Evolutionary conservation across 768 basidiomycete species (phyloP), one percentile per base, ranked within the genome.

Genomic region (Hebeloma cylindrosporum): DNA sequence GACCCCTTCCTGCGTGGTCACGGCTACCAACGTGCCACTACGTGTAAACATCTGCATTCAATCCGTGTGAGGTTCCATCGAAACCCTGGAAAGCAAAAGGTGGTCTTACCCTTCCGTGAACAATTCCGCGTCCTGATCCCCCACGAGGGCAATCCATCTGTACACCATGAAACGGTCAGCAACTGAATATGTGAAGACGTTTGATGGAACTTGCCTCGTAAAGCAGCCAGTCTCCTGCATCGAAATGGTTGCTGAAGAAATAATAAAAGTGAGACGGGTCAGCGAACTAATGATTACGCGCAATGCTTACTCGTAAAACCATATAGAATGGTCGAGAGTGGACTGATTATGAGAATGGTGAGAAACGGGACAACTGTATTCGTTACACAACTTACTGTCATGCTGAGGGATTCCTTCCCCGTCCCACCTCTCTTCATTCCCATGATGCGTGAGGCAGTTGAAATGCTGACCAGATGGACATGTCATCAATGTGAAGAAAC

Each of bases 1-100:
- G 6, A 88, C 83, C 5, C 88, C 89, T 68, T 91, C 89, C 60
- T 92, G 89, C 18, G 84, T 79, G 21, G 78, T 82, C 9, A 87
- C 78, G n/a, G 88, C 89, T 18, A 90, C 73, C 9, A 91, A 66
- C 5, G 59, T 74, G 6, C 88, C 88, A 18, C 64, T 60, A 20
- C 72, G 78, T n/a, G 80, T 80, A 60, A 85, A 91, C 58, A 91
- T 65, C 85, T 90, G 47, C 30, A 22, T 45, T 35, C 16, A 35
- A 20, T 4, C 3, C 16, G 20, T 13, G 27, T 40, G 6, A 30
- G 11, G 16, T 40, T 33, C 27, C 43, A 35, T 10, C 43, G 39
- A 34, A 17, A 26, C 13, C 10, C 22, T 17, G 44, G 39, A 14
- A 26, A 23, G 13, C 26, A 25, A 46, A n/a, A 20, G 40, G 43